Evolutionary conservation across 345 rosid species (phyloP).

Genomic region (Durio zibethinus): DNA sequence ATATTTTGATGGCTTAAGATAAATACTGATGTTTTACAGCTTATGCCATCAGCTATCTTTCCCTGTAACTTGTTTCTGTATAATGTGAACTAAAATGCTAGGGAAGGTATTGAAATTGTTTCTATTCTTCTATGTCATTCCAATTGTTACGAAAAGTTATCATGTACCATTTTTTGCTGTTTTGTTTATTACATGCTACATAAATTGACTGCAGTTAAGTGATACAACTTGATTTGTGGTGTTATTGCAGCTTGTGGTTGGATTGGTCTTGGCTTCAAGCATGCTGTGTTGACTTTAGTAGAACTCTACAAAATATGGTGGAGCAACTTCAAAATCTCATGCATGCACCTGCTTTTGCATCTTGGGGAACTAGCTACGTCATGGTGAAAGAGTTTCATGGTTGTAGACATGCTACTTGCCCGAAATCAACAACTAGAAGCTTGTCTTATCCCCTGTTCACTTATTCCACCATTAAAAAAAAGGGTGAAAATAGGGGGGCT

Average conservation of each 20-base stretch:
- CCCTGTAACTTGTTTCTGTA: not conserved
- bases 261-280: slow-evolving; percentile 10
- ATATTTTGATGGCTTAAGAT: not conserved
- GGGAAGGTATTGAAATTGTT: not conserved
- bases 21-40: not conserved
- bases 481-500: too few species aligned
- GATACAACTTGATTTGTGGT: not conserved
- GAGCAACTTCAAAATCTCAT: not conserved
- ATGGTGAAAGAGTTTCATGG: not conserved
- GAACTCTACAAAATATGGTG: not conserved
- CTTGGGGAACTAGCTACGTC: not conserved
- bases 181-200: not conserved
- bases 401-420: not conserved
- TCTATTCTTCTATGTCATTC: not conserved
- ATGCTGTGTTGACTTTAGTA: not conserved
- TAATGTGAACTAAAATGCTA: not conserved
- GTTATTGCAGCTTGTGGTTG: slow-evolving; percentile 9
- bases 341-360: not conserved
- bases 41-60: not conserved
- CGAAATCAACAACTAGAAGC: not conserved
- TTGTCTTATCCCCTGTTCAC: not conserved
- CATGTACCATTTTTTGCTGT: not conserved
- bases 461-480: not conserved
- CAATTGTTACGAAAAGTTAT: not conserved
- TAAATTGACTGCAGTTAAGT: not conserved